Evolutionary conservation across 805 yeast species (phyloP).

Genomic region (Debaryomyces maramus): DNA sequence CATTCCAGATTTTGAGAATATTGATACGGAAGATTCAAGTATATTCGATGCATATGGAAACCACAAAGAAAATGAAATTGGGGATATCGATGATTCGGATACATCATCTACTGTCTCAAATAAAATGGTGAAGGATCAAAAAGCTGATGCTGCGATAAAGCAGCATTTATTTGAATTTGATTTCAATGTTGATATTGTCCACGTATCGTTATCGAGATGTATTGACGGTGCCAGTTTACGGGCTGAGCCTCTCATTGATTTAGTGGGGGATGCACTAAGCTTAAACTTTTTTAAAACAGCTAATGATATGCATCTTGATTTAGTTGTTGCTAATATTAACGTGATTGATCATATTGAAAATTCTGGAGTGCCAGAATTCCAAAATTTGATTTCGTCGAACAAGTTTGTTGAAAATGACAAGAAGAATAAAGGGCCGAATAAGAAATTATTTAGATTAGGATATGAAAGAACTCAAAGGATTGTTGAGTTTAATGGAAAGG

Average conservation of each 20-base stretch:
- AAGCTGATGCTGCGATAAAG: slow-evolving; percentile 18
- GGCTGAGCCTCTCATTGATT: slow-evolving; percentile 68
- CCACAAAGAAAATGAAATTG: slow-evolving; percentile 5
- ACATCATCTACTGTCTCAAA: background rate
- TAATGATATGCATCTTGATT: slow-evolving; percentile 62
- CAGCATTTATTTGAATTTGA: slow-evolving; percentile 75
- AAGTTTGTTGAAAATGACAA: slow-evolving; percentile 34
- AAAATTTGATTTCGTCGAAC: slow-evolving; percentile 68
- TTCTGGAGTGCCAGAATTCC: slow-evolving; percentile 61
- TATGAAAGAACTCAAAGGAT: slow-evolving; percentile 61
- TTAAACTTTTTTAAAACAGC: slow-evolving; percentile 61
- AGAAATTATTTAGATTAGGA: slow-evolving; percentile 55
- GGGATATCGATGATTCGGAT: slow-evolving; percentile 9
- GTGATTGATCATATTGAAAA: slow-evolving; percentile 74
- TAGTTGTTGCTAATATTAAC: slow-evolving; percentile 63
- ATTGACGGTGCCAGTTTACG: slow-evolving; percentile 57
- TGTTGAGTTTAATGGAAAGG: slow-evolving; percentile 51
- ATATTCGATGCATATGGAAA: slow-evolving; percentile 35
- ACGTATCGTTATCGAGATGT: slow-evolving; percentile 67
- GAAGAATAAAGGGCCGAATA: slow-evolving; percentile 30
- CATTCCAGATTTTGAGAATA: slow-evolving; percentile 52
- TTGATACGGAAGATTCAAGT: slow-evolving; percentile 33
- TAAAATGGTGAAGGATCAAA: slow-evolving; percentile 1
- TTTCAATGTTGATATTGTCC: slow-evolving; percentile 65
- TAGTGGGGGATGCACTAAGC: slow-evolving; percentile 64